These are phyloP conservation scores for Pleurotus tuoliensis DNA, from an alignment of 768 basidiomycete genomes.

Conservation along the genomic window DNA sequence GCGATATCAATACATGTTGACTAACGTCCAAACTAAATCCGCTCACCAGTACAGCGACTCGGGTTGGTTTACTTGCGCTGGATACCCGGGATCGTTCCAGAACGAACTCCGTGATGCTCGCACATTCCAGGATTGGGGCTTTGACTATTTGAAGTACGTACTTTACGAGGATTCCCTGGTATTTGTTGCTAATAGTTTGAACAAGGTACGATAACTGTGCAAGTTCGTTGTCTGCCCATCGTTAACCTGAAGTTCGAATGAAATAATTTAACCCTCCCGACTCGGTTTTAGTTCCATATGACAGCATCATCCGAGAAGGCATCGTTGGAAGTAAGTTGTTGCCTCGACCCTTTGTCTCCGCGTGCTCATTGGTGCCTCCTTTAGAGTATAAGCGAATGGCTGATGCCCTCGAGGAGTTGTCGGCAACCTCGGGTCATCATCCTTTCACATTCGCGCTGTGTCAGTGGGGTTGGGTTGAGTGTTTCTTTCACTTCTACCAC, in stretches of 20 bases:
- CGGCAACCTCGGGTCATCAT: slow-evolving; percentile 37
- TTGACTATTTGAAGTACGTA: slow-evolving; percentile 61
- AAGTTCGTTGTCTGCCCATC: slow-evolving; percentile 27
- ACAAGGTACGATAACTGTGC: slow-evolving; percentile 52
- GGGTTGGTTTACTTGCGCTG: slow-evolving; percentile 66
- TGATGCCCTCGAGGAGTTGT: slow-evolving; percentile 48
- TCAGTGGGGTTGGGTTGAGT: slow-evolving; percentile 59
- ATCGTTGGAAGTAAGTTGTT: slow-evolving; percentile 46
- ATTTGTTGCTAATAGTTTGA: not conserved
- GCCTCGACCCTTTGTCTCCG: no score
- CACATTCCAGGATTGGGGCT: slow-evolving; percentile 61
- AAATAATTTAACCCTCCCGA: no score
- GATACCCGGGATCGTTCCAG: slow-evolving; percentile 61
- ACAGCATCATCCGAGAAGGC: slow-evolving; percentile 52
- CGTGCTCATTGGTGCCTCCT: no score
- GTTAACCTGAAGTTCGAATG: not conserved
- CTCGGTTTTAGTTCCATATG: slow-evolving; percentile 44
- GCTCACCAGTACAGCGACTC: slow-evolving; percentile 50
- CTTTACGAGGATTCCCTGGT: not conserved
- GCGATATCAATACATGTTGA: slow-evolving; percentile 11
- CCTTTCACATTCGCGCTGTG: slow-evolving; percentile 59
- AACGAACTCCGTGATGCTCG: slow-evolving; percentile 56
- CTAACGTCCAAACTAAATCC: not conserved
- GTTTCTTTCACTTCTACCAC: not conserved
- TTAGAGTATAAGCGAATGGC: slow-evolving; percentile 61